phyloP scores from a whole-genome alignment of 495 filamentous ascomycete genomes.

The Mycothermus thermophilus region DNA sequence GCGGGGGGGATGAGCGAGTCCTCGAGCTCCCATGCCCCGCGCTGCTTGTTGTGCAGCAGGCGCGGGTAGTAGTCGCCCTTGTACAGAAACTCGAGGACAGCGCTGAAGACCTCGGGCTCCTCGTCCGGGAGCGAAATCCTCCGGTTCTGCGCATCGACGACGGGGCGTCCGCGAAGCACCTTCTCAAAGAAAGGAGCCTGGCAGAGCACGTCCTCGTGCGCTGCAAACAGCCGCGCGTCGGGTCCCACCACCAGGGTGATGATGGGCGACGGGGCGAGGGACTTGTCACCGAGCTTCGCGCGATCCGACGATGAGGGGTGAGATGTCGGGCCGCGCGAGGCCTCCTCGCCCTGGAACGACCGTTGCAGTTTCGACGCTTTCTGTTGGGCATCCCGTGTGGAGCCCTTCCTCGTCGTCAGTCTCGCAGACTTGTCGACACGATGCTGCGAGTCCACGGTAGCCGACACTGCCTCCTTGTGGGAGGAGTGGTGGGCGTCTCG shows the following conservation, averaged over 20 bases:
- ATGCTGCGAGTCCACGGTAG: conserved; percentile 29
- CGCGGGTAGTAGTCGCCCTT: conserved; percentile 85
- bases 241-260: conserved; percentile 67
- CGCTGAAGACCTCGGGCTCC: conserved; percentile 79
- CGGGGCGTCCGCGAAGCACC: conserved; percentile 45
- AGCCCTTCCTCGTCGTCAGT: conserved; percentile 54
- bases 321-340: conserved; percentile 16
- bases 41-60: conserved; percentile 53
- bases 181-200: conserved; percentile 67
- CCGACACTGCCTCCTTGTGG: conserved; percentile 18
- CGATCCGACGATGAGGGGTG: conserved; percentile 21
- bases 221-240: conserved; percentile 78
- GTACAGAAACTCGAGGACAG: conserved; percentile 85
- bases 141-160: conserved; percentile 47
- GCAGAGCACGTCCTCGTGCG: conserved; percentile 75
- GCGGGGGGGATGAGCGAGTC: too few species aligned
- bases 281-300: conserved; percentile 33
- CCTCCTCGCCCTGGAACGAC: conserved; percentile 25
- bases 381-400: conserved; percentile 52
- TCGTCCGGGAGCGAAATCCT: conserved; percentile 71
- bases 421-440: conserved; percentile 68
- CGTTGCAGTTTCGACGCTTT: conserved; percentile 61
- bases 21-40: conserved; percentile 62
- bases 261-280: conserved; percentile 51
- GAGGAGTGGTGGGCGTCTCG: conserved; percentile 33